These are phyloP conservation scores for Prinsepia uniflora DNA, from an alignment of 306 rosid genomes.

Conservation along the genomic window DNA sequence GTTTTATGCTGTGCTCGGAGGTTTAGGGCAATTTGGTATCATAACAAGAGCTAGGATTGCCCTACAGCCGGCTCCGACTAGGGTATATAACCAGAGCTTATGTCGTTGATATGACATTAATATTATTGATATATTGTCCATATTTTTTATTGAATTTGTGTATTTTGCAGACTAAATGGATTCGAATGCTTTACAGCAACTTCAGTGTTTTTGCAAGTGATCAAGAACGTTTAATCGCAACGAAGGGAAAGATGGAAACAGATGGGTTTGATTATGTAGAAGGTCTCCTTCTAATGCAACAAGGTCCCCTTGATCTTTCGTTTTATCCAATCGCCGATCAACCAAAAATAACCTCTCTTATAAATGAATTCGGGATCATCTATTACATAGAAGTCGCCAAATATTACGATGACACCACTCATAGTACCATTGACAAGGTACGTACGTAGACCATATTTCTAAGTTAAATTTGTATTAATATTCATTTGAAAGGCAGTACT, in stretches of 20 bases:
- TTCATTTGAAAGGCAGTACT: too few relatives aligned
- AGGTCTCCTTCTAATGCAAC: constrained; percentile 53
- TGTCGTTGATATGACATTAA: neutral
- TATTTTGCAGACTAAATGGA: constrained; percentile 64
- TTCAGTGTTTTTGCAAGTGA: constrained; percentile 56
- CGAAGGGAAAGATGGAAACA: constrained; percentile 21
- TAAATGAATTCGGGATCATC: constrained; percentile 45
- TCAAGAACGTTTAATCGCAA: constrained; percentile 61
- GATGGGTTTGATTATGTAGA: constrained; percentile 55
- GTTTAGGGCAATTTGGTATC: constrained; percentile 87
- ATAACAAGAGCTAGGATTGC: constrained; percentile 87
- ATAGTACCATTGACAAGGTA: constrained; percentile 40
- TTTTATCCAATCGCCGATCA: constrained; percentile 52
- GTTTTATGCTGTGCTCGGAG: constrained; percentile 74
- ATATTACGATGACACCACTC: constrained; percentile 42
- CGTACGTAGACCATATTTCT: neutral
- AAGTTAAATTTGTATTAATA: neutral
- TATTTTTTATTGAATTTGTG: neutral
- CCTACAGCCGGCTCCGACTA: constrained; percentile 51
- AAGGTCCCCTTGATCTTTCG: constrained; percentile 54
- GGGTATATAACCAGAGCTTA: constrained; percentile 33
- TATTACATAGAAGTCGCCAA: constrained; percentile 57
- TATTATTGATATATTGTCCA: neutral
- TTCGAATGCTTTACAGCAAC: constrained; percentile 51
- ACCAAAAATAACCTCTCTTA: constrained; percentile 46